These are phyloP conservation scores for Tolypocladium tropicale DNA, from an alignment of 2,329 filamentous ascomycete genomes.

Conservation along the genomic window DNA sequence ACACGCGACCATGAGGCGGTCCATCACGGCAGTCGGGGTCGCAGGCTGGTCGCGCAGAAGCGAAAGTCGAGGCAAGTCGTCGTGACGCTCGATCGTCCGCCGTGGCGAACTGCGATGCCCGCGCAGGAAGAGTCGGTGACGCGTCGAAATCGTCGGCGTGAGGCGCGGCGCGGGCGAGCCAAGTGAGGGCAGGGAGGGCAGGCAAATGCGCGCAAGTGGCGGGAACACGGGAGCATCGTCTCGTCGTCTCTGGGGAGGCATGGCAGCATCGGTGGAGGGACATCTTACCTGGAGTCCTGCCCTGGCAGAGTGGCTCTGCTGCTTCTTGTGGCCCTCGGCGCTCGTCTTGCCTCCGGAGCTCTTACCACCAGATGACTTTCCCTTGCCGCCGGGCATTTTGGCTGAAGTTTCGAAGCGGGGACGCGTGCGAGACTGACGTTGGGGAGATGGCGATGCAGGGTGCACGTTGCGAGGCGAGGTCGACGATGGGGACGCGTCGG, in stretches of 20 bases:
- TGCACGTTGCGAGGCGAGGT: background rate
- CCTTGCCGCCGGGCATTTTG: constrained; percentile 76
- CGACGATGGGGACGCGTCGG: constrained; percentile 1
- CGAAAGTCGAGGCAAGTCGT: background rate
- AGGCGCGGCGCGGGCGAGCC: background rate
- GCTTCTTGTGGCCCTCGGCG: constrained; percentile 64
- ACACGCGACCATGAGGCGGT: background rate
- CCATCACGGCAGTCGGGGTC: background rate
- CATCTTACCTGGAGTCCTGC: constrained; percentile 79
- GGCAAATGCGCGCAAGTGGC: constrained; percentile 12
- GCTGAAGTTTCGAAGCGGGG: background rate
- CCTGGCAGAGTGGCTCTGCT: constrained; percentile 91
- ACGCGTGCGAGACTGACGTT: background rate
- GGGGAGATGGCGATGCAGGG: background rate
- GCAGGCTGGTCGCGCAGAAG: background rate
- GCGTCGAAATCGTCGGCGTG: constrained; percentile 1
- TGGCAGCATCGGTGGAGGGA: constrained; percentile 3
- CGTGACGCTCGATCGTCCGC: background rate
- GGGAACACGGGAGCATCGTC: background rate
- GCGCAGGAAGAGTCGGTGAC: constrained; percentile 6
- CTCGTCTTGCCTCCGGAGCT: constrained; percentile 68
- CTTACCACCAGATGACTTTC: constrained; percentile 86
- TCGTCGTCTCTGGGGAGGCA: background rate
- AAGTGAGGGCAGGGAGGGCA: background rate
- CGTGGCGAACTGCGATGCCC: background rate